Evolutionary conservation across 1,284 basidiomycete species (phyloP), one percentile per base, ranked within the genome.

Genomic region (Cerrena zonata): DNA sequence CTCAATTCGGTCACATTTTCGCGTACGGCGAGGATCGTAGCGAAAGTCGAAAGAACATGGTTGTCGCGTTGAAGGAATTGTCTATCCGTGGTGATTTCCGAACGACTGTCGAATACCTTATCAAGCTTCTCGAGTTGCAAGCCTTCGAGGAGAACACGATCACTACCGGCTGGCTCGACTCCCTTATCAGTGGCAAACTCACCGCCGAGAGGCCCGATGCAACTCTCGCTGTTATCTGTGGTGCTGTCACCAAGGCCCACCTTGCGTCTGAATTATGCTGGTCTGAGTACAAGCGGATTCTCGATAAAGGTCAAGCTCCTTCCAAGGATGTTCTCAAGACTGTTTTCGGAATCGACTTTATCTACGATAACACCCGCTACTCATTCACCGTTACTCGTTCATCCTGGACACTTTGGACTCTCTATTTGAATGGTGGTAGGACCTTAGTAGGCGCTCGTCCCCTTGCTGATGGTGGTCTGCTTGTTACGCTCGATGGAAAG

Each of bases 31-130:
- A 95, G 69, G 94, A 99, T 68, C 90, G 96, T 60, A 78, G 83
- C 56, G 95, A 99, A 71, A 91, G 90, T 62, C 75, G 96, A 62
- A 99, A 99, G 79, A 97, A 98, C 68, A 99, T 99, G 95, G 94
- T 99, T 57, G 90, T 99, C 62, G 95, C 96, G 15, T 77, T 99
- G 62, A 99, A 99, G 76, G 96, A 99, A 70, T 76, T 99, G 55
- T 94, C 91, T 66, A 99, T 99, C 66, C 93, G 96, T 61, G 96
- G 96, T 55, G 96, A 99, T 69, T 99, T 99, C 79, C 78, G 96
- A 55, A 98, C 94, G 21, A 99, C 96, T 0, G 95, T 99, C 63
- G 96, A 99, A 72, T 98, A 98, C 69, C 84, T 96, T 58, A 96
- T 96, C 82, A 96, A 94, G 71, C 81, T 99, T 38, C 81, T 99